Conservation (phyloP, 2,329 filamentous ascomycete genomes). For the Alternaria atra region DNA sequence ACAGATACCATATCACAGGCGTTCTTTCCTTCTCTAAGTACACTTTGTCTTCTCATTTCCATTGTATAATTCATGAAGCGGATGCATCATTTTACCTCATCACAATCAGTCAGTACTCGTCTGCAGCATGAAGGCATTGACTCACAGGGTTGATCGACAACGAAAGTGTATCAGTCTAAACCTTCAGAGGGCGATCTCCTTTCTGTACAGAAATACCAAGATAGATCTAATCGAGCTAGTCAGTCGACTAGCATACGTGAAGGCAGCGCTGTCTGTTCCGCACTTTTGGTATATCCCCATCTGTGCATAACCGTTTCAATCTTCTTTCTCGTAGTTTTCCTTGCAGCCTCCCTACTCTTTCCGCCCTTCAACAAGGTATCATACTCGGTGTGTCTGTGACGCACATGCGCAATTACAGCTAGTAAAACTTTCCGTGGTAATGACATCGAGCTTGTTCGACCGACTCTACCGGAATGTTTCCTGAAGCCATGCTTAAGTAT, state of each 20-base stretch:
- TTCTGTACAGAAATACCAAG: slow-evolving; percentile 11
- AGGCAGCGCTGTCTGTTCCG: slow-evolving; percentile 27
- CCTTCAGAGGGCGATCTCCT: neutral
- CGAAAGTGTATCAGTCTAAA: neutral
- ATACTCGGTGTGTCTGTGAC: slow-evolving; percentile 61
- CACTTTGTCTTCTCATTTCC: neutral
- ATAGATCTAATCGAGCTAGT: slow-evolving; percentile 1
- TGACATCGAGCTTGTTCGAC: slow-evolving; percentile 53
- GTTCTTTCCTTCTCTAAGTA: neutral
- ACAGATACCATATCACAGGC: neutral
- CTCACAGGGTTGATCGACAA: neutral
- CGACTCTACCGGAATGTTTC: slow-evolving; percentile 60
- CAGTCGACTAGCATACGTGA: neutral
- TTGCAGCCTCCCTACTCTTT: slow-evolving; percentile 32
- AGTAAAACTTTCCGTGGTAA: slow-evolving; percentile 55
- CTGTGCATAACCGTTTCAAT: slow-evolving; percentile 32
- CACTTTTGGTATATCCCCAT: slow-evolving; percentile 42
- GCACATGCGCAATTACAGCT: slow-evolving; percentile 61
- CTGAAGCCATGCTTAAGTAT: slow-evolving; percentile 56
- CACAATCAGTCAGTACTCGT: too few relatives aligned
- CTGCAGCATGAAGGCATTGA: neutral
- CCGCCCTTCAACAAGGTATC: slow-evolving; percentile 50
- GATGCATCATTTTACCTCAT: too few relatives aligned
- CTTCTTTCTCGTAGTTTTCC: slow-evolving; percentile 29
- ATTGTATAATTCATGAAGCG: neutral